These are phyloP conservation scores for Saccharomycopsis hybrid DNA, from an alignment of 1,139 yeast species.

Conservation along the genomic window DNA sequence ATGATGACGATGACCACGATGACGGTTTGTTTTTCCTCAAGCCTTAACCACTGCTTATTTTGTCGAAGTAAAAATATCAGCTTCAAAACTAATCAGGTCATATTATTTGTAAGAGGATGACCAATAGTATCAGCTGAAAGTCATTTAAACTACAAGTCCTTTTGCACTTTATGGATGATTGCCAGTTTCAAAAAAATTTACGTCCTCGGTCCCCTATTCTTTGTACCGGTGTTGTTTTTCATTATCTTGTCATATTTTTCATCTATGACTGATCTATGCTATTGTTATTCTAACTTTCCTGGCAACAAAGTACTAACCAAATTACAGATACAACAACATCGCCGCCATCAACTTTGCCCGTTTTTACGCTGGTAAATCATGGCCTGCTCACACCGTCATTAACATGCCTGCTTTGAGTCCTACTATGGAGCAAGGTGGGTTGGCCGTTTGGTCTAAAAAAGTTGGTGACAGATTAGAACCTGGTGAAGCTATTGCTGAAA, in stretches of 20 bases:
- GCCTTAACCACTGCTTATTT: too few relatives aligned
- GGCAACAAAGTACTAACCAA: not conserved
- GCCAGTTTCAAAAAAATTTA: too few relatives aligned
- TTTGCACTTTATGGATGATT: too few relatives aligned
- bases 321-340: conserved; percentile 27
- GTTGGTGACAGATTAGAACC: conserved; percentile 84
- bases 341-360: conserved; percentile 27
- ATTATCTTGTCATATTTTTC: not conserved
- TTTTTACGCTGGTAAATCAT: conserved; percentile 32
- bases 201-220: not conserved
- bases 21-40: too few relatives aligned
- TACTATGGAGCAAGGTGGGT: conserved; percentile 94
- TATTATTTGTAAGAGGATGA: too few relatives aligned
- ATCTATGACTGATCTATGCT: too few relatives aligned
- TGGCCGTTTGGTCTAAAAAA: conserved; percentile 81
- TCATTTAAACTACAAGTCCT: too few relatives aligned
- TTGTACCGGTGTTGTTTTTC: not conserved
- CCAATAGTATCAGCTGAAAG: too few relatives aligned
- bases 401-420: conserved; percentile 89
- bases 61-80: too few relatives aligned
- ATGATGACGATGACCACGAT: too few relatives aligned
- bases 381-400: conserved; percentile 58
- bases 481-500: conserved; percentile 93
- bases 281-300: too few relatives aligned
- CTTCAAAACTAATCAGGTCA: too few relatives aligned